These are phyloP conservation scores for Phylloporus rhodoxanthus DNA, from an alignment of 768 basidiomycete genomes.

Conservation along the genomic window DNA sequence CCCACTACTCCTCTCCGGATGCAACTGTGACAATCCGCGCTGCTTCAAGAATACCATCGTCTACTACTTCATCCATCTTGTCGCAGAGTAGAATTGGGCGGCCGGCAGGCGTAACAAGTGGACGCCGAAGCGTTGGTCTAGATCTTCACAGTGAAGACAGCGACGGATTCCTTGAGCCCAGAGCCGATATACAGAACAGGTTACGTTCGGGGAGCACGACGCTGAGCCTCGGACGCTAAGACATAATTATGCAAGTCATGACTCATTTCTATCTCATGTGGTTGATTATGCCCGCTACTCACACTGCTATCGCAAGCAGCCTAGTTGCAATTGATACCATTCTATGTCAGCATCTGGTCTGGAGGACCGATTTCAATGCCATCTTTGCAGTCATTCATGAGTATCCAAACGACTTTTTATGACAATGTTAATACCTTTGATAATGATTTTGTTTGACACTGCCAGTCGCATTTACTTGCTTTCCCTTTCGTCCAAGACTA, in stretches of 20 bases:
- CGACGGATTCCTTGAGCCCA: constrained; percentile 13
- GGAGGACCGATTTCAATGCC: constrained; percentile 16
- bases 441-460: constrained; percentile 15
- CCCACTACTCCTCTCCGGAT: constrained; percentile 38
- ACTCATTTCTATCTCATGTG: constrained; percentile 6
- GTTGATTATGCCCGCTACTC: constrained; percentile 9
- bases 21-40: constrained; percentile 46
- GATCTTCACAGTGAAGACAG: constrained; percentile 23
- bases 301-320: constrained; percentile 11
- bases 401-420: constrained; percentile 21
- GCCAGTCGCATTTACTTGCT: constrained; percentile 10
- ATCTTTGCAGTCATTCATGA: constrained; percentile 9
- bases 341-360: constrained; percentile 16
- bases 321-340: constrained; percentile 10
- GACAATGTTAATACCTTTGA: constrained; percentile 20
- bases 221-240: constrained; percentile 18
- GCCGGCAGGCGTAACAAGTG: constrained; percentile 34
- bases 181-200: constrained; percentile 18
- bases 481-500: constrained; percentile 3
- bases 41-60: constrained; percentile 37
- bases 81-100: constrained; percentile 45
- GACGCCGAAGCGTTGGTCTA: constrained; percentile 39
- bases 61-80: constrained; percentile 28
- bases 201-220: constrained; percentile 27
- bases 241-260: constrained; percentile 12